A percentile compares a stretch with the other conserved stretches of the same genome.
phyloP scores from a whole-genome alignment of 163 green algal genomes.

The Scenedesmus sp. region DNA sequence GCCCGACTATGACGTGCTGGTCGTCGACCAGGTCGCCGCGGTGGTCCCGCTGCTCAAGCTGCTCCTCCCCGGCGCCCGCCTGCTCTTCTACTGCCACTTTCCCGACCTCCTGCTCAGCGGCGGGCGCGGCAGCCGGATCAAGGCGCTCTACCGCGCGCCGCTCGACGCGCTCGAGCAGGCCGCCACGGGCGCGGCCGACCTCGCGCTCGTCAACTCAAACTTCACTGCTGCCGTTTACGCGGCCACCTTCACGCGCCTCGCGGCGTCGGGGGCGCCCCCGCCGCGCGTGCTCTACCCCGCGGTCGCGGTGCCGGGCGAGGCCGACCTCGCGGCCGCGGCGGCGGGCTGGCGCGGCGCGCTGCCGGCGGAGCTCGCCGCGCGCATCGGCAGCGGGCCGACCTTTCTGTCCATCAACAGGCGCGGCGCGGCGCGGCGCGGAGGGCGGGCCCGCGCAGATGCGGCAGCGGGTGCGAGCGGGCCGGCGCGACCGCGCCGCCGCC shows the following conservation, averaged over 20 bases:
- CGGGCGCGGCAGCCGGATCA: slow-evolving; percentile 64
- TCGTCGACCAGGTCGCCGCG: slow-evolving; percentile 87
- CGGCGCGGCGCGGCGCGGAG: neutral
- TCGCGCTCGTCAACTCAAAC: slow-evolving; percentile 92
- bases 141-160: slow-evolving; percentile 83
- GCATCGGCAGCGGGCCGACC: slow-evolving; percentile 52
- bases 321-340: slow-evolving; percentile 52
- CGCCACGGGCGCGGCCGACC: slow-evolving; percentile 86
- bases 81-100: slow-evolving; percentile 99
- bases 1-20: slow-evolving; percentile 70
- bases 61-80: slow-evolving; percentile 51
- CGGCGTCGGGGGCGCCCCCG: slow-evolving; percentile 59
- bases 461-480: too few species aligned
- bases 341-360: slow-evolving; percentile 56
- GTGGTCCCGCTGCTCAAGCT: slow-evolving; percentile 83
- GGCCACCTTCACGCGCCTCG: slow-evolving; percentile 82
- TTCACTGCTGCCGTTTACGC: slow-evolving; percentile 88
- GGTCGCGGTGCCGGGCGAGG: slow-evolving; percentile 65
- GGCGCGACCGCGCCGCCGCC: too few species aligned
- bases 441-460: too few species aligned
- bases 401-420: slow-evolving; percentile 97
- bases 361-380: slow-evolving; percentile 40
- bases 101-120: slow-evolving; percentile 92
- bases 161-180: slow-evolving; percentile 91
- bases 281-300: slow-evolving; percentile 91